Evolutionary conservation across 352 stramenopile genomes (phyloP).

Genomic region (Pythium rhizo-oryzae): DNA sequence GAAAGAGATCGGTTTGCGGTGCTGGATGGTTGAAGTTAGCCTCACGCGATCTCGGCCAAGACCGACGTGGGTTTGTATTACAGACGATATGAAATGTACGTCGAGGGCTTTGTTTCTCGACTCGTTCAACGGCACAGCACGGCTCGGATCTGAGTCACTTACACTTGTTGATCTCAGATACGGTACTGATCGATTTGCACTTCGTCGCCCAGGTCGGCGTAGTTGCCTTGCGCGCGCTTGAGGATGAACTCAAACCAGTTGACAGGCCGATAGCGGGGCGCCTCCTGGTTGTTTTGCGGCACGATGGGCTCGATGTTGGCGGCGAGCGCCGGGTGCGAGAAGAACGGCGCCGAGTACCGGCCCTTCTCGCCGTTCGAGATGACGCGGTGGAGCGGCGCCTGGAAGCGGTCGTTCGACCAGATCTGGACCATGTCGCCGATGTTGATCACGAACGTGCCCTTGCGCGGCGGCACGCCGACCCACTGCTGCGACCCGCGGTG

Average conservation of each 20-base stretch:
- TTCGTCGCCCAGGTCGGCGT: constrained; percentile 90
- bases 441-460: constrained; percentile 63
- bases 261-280: constrained; percentile 69
- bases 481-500: constrained; percentile 51
- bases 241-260: constrained; percentile 89
- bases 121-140: background rate
- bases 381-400: constrained; percentile 52
- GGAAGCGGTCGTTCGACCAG: constrained; percentile 59
- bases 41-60: too few relatives aligned
- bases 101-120: too few relatives aligned
- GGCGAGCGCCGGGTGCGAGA: constrained; percentile 67
- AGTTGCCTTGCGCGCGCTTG: constrained; percentile 87
- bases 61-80: too few relatives aligned
- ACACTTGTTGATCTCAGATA: constrained; percentile 11
- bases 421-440: constrained; percentile 62
- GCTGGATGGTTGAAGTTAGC: too few relatives aligned
- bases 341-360: constrained; percentile 61
- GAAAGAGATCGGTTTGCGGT: too few relatives aligned
- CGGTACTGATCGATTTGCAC: constrained; percentile 89
- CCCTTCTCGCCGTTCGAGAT: constrained; percentile 31
- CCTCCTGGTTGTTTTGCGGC: constrained; percentile 27
- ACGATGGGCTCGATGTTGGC: constrained; percentile 62
- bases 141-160: background rate
- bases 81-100: too few relatives aligned
- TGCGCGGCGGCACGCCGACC: constrained; percentile 42